Conservation (phyloP, 345 rosid genomes). For the Sapria himalayana region DNA sequence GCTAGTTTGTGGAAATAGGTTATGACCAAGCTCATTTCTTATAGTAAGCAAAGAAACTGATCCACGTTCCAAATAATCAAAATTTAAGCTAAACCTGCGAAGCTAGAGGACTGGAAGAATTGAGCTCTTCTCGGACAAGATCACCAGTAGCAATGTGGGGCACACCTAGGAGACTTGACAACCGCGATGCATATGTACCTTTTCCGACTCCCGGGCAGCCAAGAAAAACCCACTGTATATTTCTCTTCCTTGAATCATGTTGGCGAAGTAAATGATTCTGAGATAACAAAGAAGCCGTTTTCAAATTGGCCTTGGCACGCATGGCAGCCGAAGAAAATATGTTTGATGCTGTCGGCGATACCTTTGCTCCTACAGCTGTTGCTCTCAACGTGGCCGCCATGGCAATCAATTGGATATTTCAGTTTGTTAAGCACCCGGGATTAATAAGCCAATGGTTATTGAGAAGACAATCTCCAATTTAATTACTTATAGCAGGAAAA, state of each 20-base stretch:
- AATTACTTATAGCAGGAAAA: too few species aligned
- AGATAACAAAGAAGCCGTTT: conserved; percentile 11
- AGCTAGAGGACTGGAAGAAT: conserved; percentile 50
- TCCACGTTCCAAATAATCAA: too few species aligned
- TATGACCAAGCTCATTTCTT: too few species aligned
- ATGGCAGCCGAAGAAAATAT: conserved; percentile 12
- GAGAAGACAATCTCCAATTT: too few species aligned
- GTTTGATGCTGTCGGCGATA: not conserved
- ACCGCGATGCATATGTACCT: conserved; percentile 90
- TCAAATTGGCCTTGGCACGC: conserved; percentile 22
- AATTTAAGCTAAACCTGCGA: conserved; percentile 47
- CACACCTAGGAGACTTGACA: conserved; percentile 57
- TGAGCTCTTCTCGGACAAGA: conserved; percentile 86
- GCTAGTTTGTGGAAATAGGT: too few species aligned
- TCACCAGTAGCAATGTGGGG: conserved; percentile 99
- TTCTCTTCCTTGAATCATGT: conserved; percentile 18
- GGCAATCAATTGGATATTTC: too few species aligned
- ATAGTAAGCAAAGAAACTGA: too few species aligned
- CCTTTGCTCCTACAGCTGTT: not conserved
- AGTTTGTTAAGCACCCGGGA: too few species aligned
- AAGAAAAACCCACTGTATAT: conserved; percentile 80
- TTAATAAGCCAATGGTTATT: too few species aligned
- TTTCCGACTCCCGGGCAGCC: conserved; percentile 99
- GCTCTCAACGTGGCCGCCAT: conserved; percentile 6
- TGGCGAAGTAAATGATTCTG: conserved; percentile 10